Conservation (phyloP, 73 alveolate genomes). For the Paramecium primaurelia region DNA sequence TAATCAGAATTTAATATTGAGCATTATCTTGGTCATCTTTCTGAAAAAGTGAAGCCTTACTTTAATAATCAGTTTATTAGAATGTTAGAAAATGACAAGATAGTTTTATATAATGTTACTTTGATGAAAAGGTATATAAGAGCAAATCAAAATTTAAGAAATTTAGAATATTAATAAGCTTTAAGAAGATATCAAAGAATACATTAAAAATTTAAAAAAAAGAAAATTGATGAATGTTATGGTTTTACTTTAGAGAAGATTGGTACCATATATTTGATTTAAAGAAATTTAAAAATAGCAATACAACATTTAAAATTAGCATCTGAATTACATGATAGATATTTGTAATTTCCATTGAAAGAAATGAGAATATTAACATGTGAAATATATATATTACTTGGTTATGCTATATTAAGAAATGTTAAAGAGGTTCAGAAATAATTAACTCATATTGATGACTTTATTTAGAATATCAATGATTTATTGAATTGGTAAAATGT, state of each 20-base stretch:
- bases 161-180: background rate
- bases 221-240: slow-evolving; percentile 20
- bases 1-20: background rate
- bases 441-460: background rate
- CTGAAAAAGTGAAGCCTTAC: background rate
- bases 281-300: background rate
- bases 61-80: background rate
- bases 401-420: background rate
- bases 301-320: background rate
- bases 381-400: background rate
- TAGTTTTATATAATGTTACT: background rate
- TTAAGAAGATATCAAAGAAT: background rate
- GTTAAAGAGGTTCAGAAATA: background rate
- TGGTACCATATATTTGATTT: background rate
- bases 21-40: background rate
- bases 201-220: background rate
- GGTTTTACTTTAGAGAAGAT: background rate
- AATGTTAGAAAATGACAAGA: background rate
- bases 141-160: background rate
- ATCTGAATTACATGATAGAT: slow-evolving; percentile 15
- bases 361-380: background rate
- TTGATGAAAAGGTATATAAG: background rate
- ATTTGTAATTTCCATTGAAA: background rate
- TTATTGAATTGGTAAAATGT: background rate
- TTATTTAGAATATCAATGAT: background rate